Evolutionary conservation across 2,329 filamentous ascomycete species (phyloP), one percentile per base, ranked within the genome.

Genomic region (Hypoxylon sp.): DNA sequence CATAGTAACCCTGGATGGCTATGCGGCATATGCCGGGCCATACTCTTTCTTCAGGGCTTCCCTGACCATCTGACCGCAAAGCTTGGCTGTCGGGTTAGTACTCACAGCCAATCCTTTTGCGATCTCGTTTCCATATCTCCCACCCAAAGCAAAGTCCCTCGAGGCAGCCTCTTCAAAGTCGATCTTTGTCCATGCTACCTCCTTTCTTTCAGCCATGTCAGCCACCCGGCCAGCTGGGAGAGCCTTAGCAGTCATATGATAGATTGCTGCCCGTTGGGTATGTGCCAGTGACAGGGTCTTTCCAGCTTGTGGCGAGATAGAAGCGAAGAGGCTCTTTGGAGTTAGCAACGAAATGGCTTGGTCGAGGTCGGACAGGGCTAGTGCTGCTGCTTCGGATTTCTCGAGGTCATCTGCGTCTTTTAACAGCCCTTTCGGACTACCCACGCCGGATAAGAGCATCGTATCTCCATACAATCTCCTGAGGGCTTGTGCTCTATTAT

Each of bases 41-140:
- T 89, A 90, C 75, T 91, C 89, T 76, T 87, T 89, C 79, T 84
- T 89, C 87, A 91, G 88, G 51, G 88, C 89, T 77, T 90, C 87
- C 52, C 86, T 84, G 37, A 91, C 89, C 75, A 91, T 91, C 72
- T 89, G 84, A 1, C 89, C 89, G 73, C 89, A 91, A 45, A 91
- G 79, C 79, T 91, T 91, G 2, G 89, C 88, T 14, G 87, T 90
- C 23, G 89, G 89, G 75, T 91, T 91, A 27, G 86, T 86, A 75
- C 83, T 85, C 53, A 91, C 89, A 5, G 88, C 88, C 68, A 91
- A 77, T 3, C 83, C 85, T 74, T 88, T 89, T 19, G 88, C 88
- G 67, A 91, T 83, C 59, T 88, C 86, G 68, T 89, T 90, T 30
- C 89, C 89, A 72, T 87, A 90, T 61, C 87, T 82, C 14, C 88